Base-by-base conservation (phyloP, 495 filamentous ascomycete species). In the Thermochaetoides thermophila region DNA sequence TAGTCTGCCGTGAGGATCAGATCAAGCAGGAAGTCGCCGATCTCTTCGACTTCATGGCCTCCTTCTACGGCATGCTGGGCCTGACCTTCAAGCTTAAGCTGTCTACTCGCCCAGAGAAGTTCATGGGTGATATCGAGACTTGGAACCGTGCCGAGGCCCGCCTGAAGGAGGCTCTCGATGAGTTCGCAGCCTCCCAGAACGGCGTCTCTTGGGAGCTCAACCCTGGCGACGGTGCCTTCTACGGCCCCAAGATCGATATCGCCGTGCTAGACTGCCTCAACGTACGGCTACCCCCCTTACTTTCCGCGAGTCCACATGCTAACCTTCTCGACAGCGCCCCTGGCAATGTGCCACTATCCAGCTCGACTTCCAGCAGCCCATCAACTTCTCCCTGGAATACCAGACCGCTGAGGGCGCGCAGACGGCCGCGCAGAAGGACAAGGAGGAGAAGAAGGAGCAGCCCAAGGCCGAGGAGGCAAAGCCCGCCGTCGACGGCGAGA, bases 51-150 rank as follows among this genome's bases (percentile, higher is more conserved):
- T 92, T 96, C 49, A 59, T 97, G 32, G 57, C 71, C 37, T 63
- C 65, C 13, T 75, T 95, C 35, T 96, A 96, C 45, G 84, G 86
- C 9, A 66, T 86, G 17, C 77, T 95, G 41, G 89, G 85, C 3
- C 94, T 95, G 48, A 76, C 75, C n/a, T 96, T 95, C 69, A 89
- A 85, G 62, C 57, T 97, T 44, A 93, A 92, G 61, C 71, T 97
- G 3, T 94, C 85, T 25, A 97, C 89, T 8, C 74, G 86, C 27
- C 89, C 91, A 0, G 89, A 97, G 34, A 87, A 91, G 44, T 92
- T 68, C 46, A 71, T 96, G 39, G 89, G 89, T 29, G 69, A 83
- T 15, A 61, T 82, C n/a, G 73, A 75, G 45, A 87, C 80, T 0
- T 97, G 89, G 91, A 57, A 94, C 48, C 64, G 71, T 26, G 91